phyloP scores from a whole-genome alignment of 139 green algal genomes.

The Desmodesmus armatus region DNA sequence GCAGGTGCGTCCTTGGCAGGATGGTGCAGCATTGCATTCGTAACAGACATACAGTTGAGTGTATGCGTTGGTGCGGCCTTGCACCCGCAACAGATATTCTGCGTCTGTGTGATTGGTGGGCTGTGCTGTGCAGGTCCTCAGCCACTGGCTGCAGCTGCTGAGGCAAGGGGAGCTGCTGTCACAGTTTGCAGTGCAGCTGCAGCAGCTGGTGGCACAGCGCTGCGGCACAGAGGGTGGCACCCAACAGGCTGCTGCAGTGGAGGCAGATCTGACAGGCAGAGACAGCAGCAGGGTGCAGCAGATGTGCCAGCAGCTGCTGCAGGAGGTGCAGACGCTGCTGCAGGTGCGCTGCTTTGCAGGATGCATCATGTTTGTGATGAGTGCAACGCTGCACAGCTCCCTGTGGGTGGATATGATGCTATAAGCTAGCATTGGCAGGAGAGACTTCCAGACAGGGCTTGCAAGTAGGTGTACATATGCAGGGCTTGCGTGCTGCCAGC shows the following conservation, averaged over 20 bases:
- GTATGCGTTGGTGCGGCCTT: no score
- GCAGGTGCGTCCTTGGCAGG: no score
- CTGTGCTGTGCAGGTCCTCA: constrained; percentile 49
- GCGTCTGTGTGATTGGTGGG: not conserved
- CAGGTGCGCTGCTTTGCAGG: not conserved
- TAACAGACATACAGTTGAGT: no score
- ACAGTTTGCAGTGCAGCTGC: constrained; percentile 10
- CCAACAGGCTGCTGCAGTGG: constrained; percentile 3
- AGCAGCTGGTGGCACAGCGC: constrained; percentile 17
- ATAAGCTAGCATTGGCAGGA: no score
- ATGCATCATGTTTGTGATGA: no score
- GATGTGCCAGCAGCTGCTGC: not conserved
- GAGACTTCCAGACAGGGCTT: no score
- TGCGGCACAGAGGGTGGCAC: constrained; percentile 29
- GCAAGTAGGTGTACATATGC: no score
- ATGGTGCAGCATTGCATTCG: no score
- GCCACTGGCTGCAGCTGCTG: constrained; percentile 52
- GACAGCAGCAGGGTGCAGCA: constrained; percentile 26
- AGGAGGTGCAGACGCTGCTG: constrained; percentile 8
- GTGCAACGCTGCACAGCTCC: no score
- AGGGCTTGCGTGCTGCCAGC: no score
- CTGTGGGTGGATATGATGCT: no score
- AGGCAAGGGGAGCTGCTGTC: constrained; percentile 19
- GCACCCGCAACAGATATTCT: not conserved
- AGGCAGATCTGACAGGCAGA: not conserved